These are phyloP conservation scores for Penicillium arizonense DNA, from an alignment of 495 filamentous ascomycete species.

Conservation along the genomic window DNA sequence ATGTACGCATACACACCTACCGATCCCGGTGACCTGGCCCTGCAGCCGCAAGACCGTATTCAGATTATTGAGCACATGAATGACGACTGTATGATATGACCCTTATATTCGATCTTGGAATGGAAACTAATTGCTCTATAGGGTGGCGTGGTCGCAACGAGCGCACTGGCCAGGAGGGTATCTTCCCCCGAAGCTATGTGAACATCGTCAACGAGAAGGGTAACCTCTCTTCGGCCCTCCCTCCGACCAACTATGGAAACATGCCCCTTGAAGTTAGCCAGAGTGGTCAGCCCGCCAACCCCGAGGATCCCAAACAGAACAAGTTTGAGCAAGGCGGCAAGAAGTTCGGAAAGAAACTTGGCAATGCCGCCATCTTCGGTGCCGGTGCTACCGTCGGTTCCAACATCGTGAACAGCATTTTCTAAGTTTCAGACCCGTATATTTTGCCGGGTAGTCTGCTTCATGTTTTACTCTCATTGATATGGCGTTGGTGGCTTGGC, in stretches of 20 bases:
- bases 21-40: constrained; percentile 74
- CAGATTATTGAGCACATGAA: constrained; percentile 89
- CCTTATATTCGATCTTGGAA: background rate
- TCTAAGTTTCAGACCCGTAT: constrained; percentile 47
- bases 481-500: constrained; percentile 9
- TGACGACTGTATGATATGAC: constrained; percentile 67
- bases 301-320: constrained; percentile 32
- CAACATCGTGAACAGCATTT: constrained; percentile 91
- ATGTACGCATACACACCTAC: constrained; percentile 78
- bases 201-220: constrained; percentile 52
- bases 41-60: constrained; percentile 74
- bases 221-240: constrained; percentile 20
- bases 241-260: constrained; percentile 50
- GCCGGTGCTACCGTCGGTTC: constrained; percentile 87
- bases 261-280: constrained; percentile 54
- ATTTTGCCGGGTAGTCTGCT: background rate
- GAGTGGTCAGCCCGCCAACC: constrained; percentile 27
- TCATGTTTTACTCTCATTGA: constrained; percentile 8
- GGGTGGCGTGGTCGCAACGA: constrained; percentile 81
- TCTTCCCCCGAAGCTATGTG: constrained; percentile 92
- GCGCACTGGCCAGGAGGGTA: constrained; percentile 77
- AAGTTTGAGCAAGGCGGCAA: constrained; percentile 55
- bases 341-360: constrained; percentile 58
- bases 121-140: constrained; percentile 13
- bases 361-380: constrained; percentile 67